Base-by-base conservation (phyloP, 2,329 filamentous ascomycete genomes). In the Spiromastix sp. region DNA sequence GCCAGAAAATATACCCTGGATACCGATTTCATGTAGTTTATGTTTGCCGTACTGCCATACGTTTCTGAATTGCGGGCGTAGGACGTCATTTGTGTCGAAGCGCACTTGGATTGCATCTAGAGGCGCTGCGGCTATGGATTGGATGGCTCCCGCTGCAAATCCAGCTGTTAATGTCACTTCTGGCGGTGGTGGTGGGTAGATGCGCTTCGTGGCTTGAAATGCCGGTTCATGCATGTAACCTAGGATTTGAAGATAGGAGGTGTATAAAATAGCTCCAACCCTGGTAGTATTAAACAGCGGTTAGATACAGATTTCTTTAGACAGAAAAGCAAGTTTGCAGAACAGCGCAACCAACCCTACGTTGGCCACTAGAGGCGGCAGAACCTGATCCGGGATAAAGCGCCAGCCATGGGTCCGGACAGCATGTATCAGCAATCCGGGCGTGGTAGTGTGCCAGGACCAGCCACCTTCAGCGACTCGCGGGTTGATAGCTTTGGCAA, bases 311-410 rank as follows among this genome's bases (percentile, higher is more conserved):
- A 5, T 15, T 18, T 20, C 21, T 11, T 8, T 16, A 3, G 9
- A 5, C 25, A 28, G 16, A 19, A 12, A 10, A 18, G 4, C n/a
- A 24, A 32, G 10, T 16, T 18, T 17, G 12, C 13, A 16, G 19
- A 13, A 15, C 18, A 15, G 25, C 10, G 26, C 25, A 24, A 45
- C 59, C 42, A 54, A 71, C 67, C 65, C 68, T 15, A 75, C 71
- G 48, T 80, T 80, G 15, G 74, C 76, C 33, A 79, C 55, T 30
- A 80, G 51, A 19, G 76, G 76, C 34, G 76, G 76, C 25, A 79
- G 56, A 8, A 80, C 66, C 51, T 79, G 74, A 47, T 77, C 74
- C 2, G 75, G 76, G 30, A 80, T 67, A 49, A 79, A 78, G 11
- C 57, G 59, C 75, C 75, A 79, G 29, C 75, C 75, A 48, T 80